Conservation (phyloP, 2,329 filamentous ascomycete species). For the Alternaria hordeiaustralica region DNA sequence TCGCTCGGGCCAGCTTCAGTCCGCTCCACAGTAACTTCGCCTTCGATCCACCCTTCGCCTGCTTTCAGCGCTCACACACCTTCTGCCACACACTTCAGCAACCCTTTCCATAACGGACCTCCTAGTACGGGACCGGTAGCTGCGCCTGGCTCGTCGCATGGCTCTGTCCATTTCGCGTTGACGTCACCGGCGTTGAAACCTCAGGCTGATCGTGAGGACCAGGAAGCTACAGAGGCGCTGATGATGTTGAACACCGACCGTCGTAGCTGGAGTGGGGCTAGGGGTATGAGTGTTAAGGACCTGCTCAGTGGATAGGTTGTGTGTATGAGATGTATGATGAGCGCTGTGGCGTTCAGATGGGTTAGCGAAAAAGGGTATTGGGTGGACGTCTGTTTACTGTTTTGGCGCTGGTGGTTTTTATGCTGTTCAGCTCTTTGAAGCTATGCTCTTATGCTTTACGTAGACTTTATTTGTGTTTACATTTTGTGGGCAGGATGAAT, state of each 20-base stretch:
- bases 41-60: slow-evolving; percentile 45
- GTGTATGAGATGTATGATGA: neutral
- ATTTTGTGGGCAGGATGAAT: neutral
- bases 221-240: slow-evolving; percentile 84
- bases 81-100: slow-evolving; percentile 37
- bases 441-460: neutral
- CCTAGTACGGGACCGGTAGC: slow-evolving; percentile 29
- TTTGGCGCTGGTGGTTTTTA: slow-evolving; percentile 7
- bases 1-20: slow-evolving; percentile 52
- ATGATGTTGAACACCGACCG: slow-evolving; percentile 87
- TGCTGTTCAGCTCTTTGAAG: neutral
- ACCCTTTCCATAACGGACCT: slow-evolving; percentile 36
- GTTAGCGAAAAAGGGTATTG: slow-evolving; percentile 4
- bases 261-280: slow-evolving; percentile 55
- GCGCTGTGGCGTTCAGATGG: slow-evolving; percentile 1
- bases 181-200: slow-evolving; percentile 48
- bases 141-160: slow-evolving; percentile 33
- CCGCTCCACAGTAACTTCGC: slow-evolving; percentile 45
- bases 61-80: slow-evolving; percentile 52
- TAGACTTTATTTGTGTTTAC: neutral
- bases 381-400: slow-evolving; percentile 9
- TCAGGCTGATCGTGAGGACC: slow-evolving; percentile 54
- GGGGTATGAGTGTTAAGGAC: slow-evolving; percentile 57
- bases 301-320: slow-evolving; percentile 47
- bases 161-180: slow-evolving; percentile 36